Base-by-base conservation (phyloP, 2,329 filamentous ascomycete species). In the Clonostachys solani region DNA sequence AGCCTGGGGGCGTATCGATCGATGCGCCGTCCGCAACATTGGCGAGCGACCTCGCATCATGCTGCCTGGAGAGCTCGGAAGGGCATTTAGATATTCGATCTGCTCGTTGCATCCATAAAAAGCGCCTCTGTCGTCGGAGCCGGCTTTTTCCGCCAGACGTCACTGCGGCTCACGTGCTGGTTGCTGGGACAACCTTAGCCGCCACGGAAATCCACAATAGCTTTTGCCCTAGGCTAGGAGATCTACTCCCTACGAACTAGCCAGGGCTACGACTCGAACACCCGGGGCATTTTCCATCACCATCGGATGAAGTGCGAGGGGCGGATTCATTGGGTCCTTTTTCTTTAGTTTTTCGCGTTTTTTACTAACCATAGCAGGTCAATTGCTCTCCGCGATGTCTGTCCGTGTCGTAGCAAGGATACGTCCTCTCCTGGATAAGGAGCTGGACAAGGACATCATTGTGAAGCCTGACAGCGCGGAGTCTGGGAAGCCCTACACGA, bases 361-460 rank as follows among this genome's bases (percentile, higher is more conserved):
- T 17, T 41, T 40, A 47, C 46, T 47, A 47, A 47, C 43, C 46
- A 50, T 50, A 50, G 49, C 45, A 46, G 23, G 48, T 43, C 49
- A 54, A 43, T 29, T 47, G 34, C 36, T 49, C 47, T 51, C 47
- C 49, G 57, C 50, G 54, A 81, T 83, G 82, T 78, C 77, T 51
- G 89, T 96, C 55, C 80, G 89, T 61, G 92, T 97, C 49, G 89
- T 97, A 54, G 92, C 92, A 50, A 83, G 94, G 56, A 88, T 99
- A 59, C 86, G 92, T 57, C 92, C 92, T 45, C 80, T 96, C 52
- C 82, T 96, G 52, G 86, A 89, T 57, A 84, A 86, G 53, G 94
- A 97, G 73, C 75, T 86, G 49, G 88, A 94, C 61, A 87, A 87
- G 67, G 92, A 97, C 71, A 80, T 89, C 50, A 96, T 97, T 56